Evolutionary conservation across 768 basidiomycete species (phyloP), one percentile per base, ranked within the genome.

Genomic region (Mycena belliarum): DNA sequence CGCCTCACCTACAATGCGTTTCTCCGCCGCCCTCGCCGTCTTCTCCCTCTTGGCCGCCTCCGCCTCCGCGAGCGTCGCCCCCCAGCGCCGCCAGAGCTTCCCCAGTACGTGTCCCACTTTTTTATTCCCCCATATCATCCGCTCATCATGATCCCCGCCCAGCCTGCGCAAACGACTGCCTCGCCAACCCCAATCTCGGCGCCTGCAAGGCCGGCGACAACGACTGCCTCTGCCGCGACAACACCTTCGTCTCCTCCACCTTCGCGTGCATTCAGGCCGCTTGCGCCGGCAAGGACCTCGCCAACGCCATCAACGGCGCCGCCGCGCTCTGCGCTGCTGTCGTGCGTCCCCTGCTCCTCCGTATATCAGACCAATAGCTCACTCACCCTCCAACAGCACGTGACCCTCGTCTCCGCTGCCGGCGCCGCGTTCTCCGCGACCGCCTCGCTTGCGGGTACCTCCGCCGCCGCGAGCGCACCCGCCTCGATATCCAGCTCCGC

Each of bases 141-240:
- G n/a, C n/a, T n/a, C n/a, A n/a, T n/a, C n/a, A n/a, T n/a, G n/a
- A n/a, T n/a, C n/a, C n/a, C 29, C 29, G n/a, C 29, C 7, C 29
- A 89, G 87, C 40, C 51, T 90, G 88, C 65, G 79, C 84, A 3
- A 18, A 16, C 0, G 0, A 69, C 18, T 91, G 89, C 70, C 63
- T 88, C 9, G 48, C 69, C 8, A 68, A 59, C 54, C 77, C 82
- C 28, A 66, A 79, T 62, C 61, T 74, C 20, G 81, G 73, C 41
- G 63, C 60, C 55, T 91, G 89, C 73, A 15, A 52, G 15, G 10
- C 68, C 4, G 70, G 69, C n/a, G 83, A 90, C 72, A 73, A 80
- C 66, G 60, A 63, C 25, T 92, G 90, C 64, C 72, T 87, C 28
- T 89, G 88, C 79, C 70, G 72, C 6, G 74, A 72, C 67, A 0